These are phyloP conservation scores for Chalciporus sphaerocephalus DNA, from an alignment of 768 basidiomycete genomes.

Conservation along the genomic window DNA sequence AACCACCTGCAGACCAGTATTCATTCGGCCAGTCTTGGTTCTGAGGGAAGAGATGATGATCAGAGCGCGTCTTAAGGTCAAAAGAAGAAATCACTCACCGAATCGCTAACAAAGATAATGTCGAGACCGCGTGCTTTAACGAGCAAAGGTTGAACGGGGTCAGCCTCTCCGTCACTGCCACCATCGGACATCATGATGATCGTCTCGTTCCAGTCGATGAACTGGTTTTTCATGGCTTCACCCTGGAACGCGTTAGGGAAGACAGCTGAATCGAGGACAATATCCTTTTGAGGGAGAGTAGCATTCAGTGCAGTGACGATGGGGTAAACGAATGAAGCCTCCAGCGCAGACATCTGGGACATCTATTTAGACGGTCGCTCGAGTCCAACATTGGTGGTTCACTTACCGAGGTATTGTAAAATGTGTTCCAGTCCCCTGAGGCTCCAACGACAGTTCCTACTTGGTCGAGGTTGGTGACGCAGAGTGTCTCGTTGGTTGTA, in stretches of 20 bases:
- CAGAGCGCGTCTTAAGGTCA: background rate
- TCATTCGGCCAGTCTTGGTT: slow-evolving; percentile 8
- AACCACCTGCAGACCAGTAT: slow-evolving; percentile 9
- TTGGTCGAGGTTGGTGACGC: slow-evolving; percentile 18
- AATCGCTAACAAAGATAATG: slow-evolving; percentile 2
- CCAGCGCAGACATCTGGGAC: background rate
- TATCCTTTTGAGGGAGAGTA: slow-evolving; percentile 5
- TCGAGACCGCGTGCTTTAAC: slow-evolving; percentile 35
- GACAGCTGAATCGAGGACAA: slow-evolving; percentile 17
- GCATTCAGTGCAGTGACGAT: slow-evolving; percentile 3
- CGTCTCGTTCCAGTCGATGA: slow-evolving; percentile 17
- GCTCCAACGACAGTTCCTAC: slow-evolving; percentile 29
- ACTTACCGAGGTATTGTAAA: background rate
- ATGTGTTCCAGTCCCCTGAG: slow-evolving; percentile 3
- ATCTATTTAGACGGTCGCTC: background rate
- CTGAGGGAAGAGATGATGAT: background rate
- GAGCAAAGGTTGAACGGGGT: slow-evolving; percentile 40
- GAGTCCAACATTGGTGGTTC: background rate
- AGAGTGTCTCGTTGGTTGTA: slow-evolving; percentile 8
- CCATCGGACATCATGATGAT: slow-evolving; percentile 30
- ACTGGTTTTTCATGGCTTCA: slow-evolving; percentile 13
- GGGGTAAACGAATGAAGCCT: background rate
- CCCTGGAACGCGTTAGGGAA: slow-evolving; percentile 26
- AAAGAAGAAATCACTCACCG: background rate
- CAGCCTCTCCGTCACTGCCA: slow-evolving; percentile 32